Conservation (phyloP, 495 filamentous ascomycete genomes). For the Hypomontagnella submonticulosa region DNA sequence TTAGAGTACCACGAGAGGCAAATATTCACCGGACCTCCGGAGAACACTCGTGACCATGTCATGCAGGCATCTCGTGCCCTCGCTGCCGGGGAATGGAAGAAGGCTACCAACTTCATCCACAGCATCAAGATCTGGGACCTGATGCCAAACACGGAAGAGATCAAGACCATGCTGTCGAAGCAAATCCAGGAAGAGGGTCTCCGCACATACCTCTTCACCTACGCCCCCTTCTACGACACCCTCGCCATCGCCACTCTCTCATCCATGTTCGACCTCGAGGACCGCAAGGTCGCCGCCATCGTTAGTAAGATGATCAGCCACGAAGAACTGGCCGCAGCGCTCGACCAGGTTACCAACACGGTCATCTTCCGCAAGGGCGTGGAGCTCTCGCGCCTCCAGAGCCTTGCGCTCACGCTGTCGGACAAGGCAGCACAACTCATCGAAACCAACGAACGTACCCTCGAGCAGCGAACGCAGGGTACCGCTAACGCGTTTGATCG, state of each 20-base stretch:
- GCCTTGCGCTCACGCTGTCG: slow-evolving; percentile 88
- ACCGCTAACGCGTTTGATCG: slow-evolving; percentile 94
- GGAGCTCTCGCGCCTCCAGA: slow-evolving; percentile 94
- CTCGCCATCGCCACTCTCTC: slow-evolving; percentile 85
- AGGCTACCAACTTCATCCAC: slow-evolving; percentile 88
- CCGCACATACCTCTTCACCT: slow-evolving; percentile 98
- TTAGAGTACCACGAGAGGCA: slow-evolving; percentile 99
- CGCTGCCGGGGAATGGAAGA: slow-evolving; percentile 98
- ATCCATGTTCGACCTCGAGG: slow-evolving; percentile 92
- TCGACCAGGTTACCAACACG: slow-evolving; percentile 96
- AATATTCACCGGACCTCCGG: slow-evolving; percentile 97
- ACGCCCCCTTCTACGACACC: slow-evolving; percentile 99
- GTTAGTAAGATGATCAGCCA: slow-evolving; percentile 99
- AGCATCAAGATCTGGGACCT: slow-evolving; percentile 99
- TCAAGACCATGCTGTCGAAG: slow-evolving; percentile 95
- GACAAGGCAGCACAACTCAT: slow-evolving; percentile 97
- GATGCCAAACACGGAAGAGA: slow-evolving; percentile 86
- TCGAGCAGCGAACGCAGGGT: slow-evolving; percentile 96
- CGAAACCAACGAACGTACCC: slow-evolving; percentile 94
- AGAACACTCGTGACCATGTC: slow-evolving; percentile 98
- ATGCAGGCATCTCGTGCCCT: slow-evolving; percentile 98
- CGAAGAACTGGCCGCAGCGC: slow-evolving; percentile 93
- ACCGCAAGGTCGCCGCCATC: slow-evolving; percentile 90
- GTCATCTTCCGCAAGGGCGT: slow-evolving; percentile 99
- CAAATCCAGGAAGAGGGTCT: slow-evolving; percentile 99